phyloP scores from a whole-genome alignment of 371 early-diverging fungal genomes.

The Phascolomyces articulosus region DNA sequence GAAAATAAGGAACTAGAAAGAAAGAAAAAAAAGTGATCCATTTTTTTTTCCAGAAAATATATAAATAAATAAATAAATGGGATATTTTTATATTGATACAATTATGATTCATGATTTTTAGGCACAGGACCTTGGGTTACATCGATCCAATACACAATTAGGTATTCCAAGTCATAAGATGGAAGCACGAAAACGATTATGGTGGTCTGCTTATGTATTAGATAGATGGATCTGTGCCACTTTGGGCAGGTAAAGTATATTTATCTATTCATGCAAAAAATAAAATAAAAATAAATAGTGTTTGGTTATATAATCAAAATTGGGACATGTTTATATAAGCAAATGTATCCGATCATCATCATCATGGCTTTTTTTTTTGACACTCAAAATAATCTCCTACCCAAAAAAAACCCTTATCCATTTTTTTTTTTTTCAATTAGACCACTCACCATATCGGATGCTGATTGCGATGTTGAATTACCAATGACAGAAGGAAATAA shows the following conservation, averaged over 20 bases:
- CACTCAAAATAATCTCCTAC: too few relatives aligned
- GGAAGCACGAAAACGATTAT: conserved; percentile 36
- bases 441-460: conserved; percentile 43
- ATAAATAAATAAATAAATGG: too few relatives aligned
- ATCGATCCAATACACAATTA: conserved; percentile 37
- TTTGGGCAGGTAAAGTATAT: conserved; percentile 36
- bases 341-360: too few relatives aligned
- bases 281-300: too few relatives aligned
- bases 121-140: conserved; percentile 48
- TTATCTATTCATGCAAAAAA: background rate
- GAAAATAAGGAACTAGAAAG: background rate
- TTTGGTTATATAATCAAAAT: too few relatives aligned
- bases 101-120: background rate
- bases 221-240: conserved; percentile 47
- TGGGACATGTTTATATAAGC: too few relatives aligned
- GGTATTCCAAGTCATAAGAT: conserved; percentile 16
- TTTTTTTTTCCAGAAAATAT: too few relatives aligned
- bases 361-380: too few relatives aligned
- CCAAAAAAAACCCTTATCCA: too few relatives aligned
- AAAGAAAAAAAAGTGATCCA: too few relatives aligned
- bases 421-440: conserved; percentile 15
- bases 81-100: too few relatives aligned
- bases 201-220: conserved; percentile 50
- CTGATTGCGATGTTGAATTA: conserved; percentile 45
- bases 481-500: conserved; percentile 11